These are phyloP conservation scores for Berberis thunbergii DNA, from an alignment of 164 flowering plant genomes.

Conservation along the genomic window DNA sequence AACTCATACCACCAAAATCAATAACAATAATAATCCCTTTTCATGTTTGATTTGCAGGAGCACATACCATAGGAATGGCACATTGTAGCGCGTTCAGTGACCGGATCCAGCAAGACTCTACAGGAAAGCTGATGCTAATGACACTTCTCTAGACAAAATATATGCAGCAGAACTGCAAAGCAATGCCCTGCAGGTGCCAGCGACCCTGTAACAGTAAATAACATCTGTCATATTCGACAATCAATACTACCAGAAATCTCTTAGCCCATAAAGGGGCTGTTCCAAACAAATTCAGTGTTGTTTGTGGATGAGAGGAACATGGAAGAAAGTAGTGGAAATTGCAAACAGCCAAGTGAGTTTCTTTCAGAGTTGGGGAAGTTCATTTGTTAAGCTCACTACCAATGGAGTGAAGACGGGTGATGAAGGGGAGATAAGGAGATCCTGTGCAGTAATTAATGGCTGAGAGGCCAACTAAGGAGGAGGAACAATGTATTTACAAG, in stretches of 20 bases:
- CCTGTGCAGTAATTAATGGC: conserved; percentile 32
- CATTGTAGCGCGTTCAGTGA: conserved; percentile 74
- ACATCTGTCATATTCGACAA: conserved; percentile 56
- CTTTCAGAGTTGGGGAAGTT: conserved; percentile 47
- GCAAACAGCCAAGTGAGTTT: conserved; percentile 41
- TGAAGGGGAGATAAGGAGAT: conserved; percentile 54
- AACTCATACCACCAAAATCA: not conserved
- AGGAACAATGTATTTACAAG: not conserved
- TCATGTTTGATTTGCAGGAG: conserved; percentile 34
- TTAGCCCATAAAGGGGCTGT: conserved; percentile 47
- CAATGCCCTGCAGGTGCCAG: conserved; percentile 44
- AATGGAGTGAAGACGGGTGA: conserved; percentile 51
- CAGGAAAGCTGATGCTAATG: conserved; percentile 42
- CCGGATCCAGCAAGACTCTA: conserved; percentile 36
- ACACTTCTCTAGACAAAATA: conserved; percentile 38
- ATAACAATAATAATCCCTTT: not conserved
- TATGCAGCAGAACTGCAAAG: conserved; percentile 44
- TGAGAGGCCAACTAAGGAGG: conserved; percentile 5
- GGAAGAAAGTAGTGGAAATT: conserved; percentile 30
- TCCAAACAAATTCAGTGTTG: conserved; percentile 64
- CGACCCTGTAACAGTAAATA: conserved; percentile 31
- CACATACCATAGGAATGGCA: conserved; percentile 71
- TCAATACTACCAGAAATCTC: conserved; percentile 50
- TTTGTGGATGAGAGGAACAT: conserved; percentile 40
- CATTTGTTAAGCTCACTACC: conserved; percentile 55